Conservation (phyloP, 495 filamentous ascomycete species). For the Aspergillus affinis region DNA sequence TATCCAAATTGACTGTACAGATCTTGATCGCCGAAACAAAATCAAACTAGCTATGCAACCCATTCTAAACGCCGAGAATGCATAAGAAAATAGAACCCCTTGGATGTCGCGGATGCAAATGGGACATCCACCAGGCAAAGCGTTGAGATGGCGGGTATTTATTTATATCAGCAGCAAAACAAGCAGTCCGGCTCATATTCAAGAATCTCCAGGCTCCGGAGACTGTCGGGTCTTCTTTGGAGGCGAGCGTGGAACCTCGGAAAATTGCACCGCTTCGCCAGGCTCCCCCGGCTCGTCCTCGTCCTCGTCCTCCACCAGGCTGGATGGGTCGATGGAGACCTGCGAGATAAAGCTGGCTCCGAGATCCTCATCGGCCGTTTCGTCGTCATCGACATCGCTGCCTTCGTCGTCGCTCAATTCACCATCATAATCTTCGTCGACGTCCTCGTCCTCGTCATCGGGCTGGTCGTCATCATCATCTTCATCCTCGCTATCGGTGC, state of each 20-base stretch:
- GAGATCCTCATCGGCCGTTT: constrained; percentile 52
- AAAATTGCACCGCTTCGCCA: neutral
- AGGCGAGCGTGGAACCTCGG: neutral
- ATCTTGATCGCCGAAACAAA: neutral
- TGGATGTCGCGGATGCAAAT: neutral
- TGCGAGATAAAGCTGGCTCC: constrained; percentile 10
- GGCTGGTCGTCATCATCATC: constrained; percentile 42
- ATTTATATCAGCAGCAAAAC: neutral
- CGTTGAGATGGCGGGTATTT: neutral
- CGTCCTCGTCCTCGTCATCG: constrained; percentile 41
- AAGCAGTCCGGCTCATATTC: neutral
- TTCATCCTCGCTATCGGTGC: constrained; percentile 65
- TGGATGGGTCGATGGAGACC: neutral
- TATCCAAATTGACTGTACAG: neutral
- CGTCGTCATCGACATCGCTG: constrained; percentile 46
- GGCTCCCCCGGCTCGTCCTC: neutral
- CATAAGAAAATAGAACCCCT: neutral
- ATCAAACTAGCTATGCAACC: neutral
- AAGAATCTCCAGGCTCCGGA: neutral
- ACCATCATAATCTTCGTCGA: constrained; percentile 42
- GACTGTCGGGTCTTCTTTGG: neutral
- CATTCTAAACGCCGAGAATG: neutral
- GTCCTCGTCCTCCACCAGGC: constrained; percentile 7
- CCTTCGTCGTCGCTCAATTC: constrained; percentile 40
- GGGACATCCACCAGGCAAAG: neutral